Evolutionary conservation across 306 rosid species (phyloP), one percentile per base, ranked within the genome.

Genomic region (Medicago lupulina): DNA sequence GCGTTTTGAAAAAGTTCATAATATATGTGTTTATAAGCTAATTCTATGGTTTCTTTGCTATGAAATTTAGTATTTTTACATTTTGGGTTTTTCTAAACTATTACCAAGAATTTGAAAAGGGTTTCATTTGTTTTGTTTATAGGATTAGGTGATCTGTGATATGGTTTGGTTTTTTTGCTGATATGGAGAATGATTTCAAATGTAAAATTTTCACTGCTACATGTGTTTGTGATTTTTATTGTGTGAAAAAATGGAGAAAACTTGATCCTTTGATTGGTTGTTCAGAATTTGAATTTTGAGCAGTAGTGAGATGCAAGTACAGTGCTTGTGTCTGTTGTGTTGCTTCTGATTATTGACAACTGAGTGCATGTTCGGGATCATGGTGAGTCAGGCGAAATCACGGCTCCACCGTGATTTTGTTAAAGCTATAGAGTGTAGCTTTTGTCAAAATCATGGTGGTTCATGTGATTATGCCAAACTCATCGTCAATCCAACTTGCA

Each of bases 61-160:
- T 81, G 73, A 82, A 66, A 73, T 75, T 73, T 72, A 77, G 69
- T 62, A 11, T 60, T 76, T 8, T n/a, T 73, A 5, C 69, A 23
- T 51, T 63, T 77, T 73, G 74, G 75, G 70, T 76, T 70, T 67
- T 9, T 41, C 9, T 73, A 49, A 18, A 15, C 13, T 60, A 23
- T 68, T 72, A 66, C 51, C 43, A 13, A 21, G 15, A 65, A 59
- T 19, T 34, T 81, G 82, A 57, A 72, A 65, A 65, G 50, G 74
- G 68, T 19, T 62, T 80, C 73, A 34, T 70, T 80, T 61, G 67
- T 73, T 21, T 46, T 18, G 60, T 66, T 67, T 61, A 31, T 31
- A 39, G 44, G 83, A 74, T 70, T 74, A 47, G 71, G 17, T 68
- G 84, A 75, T 81, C 76, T 7, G 16, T 36, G 65, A 65, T 44